Base-by-base conservation (phyloP, 1,139 yeast species). In the Yamadazyma triangularis region DNA sequence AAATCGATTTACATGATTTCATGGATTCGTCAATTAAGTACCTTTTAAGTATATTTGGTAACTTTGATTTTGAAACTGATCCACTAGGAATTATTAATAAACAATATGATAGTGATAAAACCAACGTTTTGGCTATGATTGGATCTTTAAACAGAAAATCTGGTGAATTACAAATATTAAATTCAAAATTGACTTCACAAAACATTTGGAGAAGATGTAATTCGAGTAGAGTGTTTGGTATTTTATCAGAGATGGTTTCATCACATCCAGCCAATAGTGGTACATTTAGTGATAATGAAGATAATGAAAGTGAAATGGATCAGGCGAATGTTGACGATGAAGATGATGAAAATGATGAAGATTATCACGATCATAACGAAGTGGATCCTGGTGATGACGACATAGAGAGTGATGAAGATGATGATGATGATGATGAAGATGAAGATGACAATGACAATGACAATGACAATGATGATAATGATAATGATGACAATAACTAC, bases 111-210 rank as follows among this genome's bases (percentile, higher is more conserved):
- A 6, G 9, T 7, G 9, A 18, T 18, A 18, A 18, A 7, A 18
- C 9, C 6, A 18, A 18, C 6, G 4, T 15, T 3, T 14, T 28
- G 10, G 42, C 42, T 6, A 39, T 60, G 23, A 36, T 61, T 21
- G 58, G 66, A 24, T 61, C 67, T 2, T 32, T 62, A 26, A 50
- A 60, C 36, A 42, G 65, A 25, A 58, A 59, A 35, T 42, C 58
- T 2, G 67, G 69, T 1, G 34, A 38, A 6, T 34, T 61, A 20
- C 56, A 51, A 30, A 32, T 53, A 2, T 44, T 45, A 22, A 53
- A 49, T 27, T 47, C 52, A 4, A 31, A 24, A 42, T 48, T 12
- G 23, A 20, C 10, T 8, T 23, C 10, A 13, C 15, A 28, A 29
- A 20, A 14, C 13, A 11, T 15, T 23, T 23, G 34, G 25, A 3